phyloP scores from a whole-genome alignment of 257 asterid genomes.

The Forsythia viridissima region DNA sequence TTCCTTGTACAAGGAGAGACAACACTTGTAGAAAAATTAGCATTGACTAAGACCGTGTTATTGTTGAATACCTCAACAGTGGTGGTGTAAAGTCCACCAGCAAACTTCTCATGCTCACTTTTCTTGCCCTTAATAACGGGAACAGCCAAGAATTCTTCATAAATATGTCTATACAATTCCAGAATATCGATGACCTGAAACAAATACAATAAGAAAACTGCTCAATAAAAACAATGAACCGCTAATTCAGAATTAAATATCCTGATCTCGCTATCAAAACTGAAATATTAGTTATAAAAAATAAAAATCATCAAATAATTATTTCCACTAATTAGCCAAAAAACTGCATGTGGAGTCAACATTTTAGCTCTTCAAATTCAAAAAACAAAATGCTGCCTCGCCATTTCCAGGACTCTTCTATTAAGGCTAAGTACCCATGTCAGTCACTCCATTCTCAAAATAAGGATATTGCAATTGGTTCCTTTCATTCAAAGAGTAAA shows the following conservation, averaged over 20 bases:
- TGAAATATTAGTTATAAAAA: not conserved
- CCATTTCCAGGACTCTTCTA: not conserved
- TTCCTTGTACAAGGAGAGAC: not conserved
- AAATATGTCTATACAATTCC: slow-evolving; percentile 86
- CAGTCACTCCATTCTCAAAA: not conserved
- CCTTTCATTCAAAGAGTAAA: not conserved
- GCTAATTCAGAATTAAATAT: not conserved
- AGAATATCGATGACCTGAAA: slow-evolving; percentile 74
- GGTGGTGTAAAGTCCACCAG: slow-evolving; percentile 94
- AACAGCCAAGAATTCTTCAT: slow-evolving; percentile 89
- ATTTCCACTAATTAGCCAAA: not conserved
- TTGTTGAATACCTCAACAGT: slow-evolving; percentile 74
- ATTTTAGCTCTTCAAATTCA: not conserved
- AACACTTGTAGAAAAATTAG: not conserved
- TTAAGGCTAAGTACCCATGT: not conserved
- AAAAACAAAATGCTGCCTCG: not conserved
- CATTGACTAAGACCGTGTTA: slow-evolving; percentile 19
- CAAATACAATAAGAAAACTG: not conserved
- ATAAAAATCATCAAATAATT: not conserved
- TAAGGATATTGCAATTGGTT: not conserved
- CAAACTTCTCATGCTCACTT: slow-evolving; percentile 94
- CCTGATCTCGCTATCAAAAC: not conserved
- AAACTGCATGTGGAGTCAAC: not conserved
- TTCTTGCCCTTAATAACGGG: slow-evolving; percentile 87
- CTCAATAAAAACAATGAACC: slow-evolving; percentile 7